phyloP scores from a whole-genome alignment of 2,329 filamentous ascomycete genomes.

The Aureobasidium leucospermi region DNA sequence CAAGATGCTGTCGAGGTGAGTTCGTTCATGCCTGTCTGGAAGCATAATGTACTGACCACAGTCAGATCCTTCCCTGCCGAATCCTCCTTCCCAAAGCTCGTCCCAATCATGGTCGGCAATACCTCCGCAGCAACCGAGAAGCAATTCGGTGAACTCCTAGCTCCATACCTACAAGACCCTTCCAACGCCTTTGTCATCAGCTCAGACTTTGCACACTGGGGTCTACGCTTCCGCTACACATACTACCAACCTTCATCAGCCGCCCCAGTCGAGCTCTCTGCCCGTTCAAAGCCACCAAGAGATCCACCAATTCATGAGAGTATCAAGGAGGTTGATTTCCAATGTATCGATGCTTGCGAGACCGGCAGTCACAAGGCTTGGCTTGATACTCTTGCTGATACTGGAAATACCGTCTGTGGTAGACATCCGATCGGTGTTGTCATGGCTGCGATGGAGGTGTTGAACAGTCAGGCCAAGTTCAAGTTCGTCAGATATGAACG shows the following conservation, averaged over 20 bases:
- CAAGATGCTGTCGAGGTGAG: constrained; percentile 56
- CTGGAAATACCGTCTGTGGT: constrained; percentile 88
- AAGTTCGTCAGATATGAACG: constrained; percentile 80
- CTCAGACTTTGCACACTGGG: constrained; percentile 98
- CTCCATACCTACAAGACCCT: constrained; percentile 68
- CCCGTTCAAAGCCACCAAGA: constrained; percentile 35
- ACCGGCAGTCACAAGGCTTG: constrained; percentile 66
- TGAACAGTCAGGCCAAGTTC: constrained; percentile 46
- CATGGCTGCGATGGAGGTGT: constrained; percentile 75
- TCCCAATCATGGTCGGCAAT: constrained; percentile 80
- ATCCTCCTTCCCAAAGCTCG: constrained; percentile 61
- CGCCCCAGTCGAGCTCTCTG: constrained; percentile 36
- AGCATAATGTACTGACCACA: background rate
- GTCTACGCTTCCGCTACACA: constrained; percentile 72
- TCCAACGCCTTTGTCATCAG: constrained; percentile 78
- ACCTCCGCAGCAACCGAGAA: constrained; percentile 61
- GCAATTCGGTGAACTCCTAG: constrained; percentile 60
- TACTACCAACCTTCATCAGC: constrained; percentile 56
- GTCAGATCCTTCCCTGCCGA: constrained; percentile 27
- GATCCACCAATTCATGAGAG: constrained; percentile 68
- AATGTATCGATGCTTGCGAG: constrained; percentile 79
- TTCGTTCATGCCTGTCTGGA: background rate
- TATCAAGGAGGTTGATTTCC: constrained; percentile 70
- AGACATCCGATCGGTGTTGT: constrained; percentile 88
- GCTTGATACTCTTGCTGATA: constrained; percentile 59